Base-by-base conservation (phyloP, 2,329 filamentous ascomycete species). In the Botrytis fabae region DNA sequence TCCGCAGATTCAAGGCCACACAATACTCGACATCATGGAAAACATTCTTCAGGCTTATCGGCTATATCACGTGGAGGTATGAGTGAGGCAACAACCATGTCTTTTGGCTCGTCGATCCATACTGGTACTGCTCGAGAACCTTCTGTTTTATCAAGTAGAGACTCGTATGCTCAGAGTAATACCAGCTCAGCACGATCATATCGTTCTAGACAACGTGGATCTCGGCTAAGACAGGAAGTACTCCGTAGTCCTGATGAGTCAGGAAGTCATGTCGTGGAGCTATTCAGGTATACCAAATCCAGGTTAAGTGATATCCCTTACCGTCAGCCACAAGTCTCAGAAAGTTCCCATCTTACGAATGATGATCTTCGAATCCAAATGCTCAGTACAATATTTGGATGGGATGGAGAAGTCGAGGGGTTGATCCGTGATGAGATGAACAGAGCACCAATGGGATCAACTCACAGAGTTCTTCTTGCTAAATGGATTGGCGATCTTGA, bases 401-500 rank as follows among this genome's bases (percentile, higher is more conserved):
- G 96, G 95, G 91, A 95, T 70, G 91, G 91, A 72, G 93, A 97
- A 77, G 90, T 95, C 59, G 88, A 94, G 63, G 91, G 91, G 62
- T 83, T 99, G 66, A 89, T 99, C 71, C 88, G 90, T 16, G 95
- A 98, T 81, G 96, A 99, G 81, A 86, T 97, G 84, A 87, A 86
- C 74, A 88, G 91, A 32, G 93, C 97, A 79, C 86, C 89, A 2
- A 82, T 86, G 4, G 92, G 93, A 10, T 95, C 94, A 8, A 88
- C 93, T 2, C 92, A 90, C 75, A 90, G 92, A 20, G 93, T 98
- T 69, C 86, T 98, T 57, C 87, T 99, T 7, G 88, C 93, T 1
- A 97, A 97, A 82, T 99, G 96, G 96, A 88, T 99, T 0, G 94
- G 95, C 22, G 93, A 97, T 75, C 89, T 93, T 54, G 91, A 94